phyloP scores from a whole-genome alignment of 306 rosid species.

The Spatholobus suberectus region DNA sequence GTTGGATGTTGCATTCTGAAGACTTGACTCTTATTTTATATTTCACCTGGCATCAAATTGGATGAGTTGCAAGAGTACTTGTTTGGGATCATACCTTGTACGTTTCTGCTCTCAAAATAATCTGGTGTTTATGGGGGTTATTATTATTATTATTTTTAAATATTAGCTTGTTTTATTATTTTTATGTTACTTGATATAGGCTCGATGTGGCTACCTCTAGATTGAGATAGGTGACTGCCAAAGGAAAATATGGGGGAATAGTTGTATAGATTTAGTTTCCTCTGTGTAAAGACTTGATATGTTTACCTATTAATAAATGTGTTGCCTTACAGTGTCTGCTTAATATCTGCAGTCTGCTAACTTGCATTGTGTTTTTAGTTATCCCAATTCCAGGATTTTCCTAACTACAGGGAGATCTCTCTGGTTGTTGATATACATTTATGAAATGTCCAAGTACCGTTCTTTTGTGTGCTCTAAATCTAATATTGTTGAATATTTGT shows the following conservation, averaged over 20 bases:
- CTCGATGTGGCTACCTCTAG: conserved; percentile 7
- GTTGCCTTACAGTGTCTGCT: not conserved
- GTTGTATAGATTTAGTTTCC: conserved; percentile 2
- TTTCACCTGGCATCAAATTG: conserved; percentile 39
- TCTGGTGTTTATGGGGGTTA: conserved; percentile 29
- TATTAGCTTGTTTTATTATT: conserved; percentile 1
- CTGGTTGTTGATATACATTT: conserved; percentile 9
- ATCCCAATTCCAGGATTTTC: conserved; percentile 14
- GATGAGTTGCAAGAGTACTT: conserved; percentile 41
- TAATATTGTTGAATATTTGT: not conserved
- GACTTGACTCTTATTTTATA: conserved; percentile 34
- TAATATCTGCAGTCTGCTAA: not conserved
- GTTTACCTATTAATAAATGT: not conserved
- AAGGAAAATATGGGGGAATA: conserved; percentile 5
- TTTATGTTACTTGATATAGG: conserved; percentile 29
- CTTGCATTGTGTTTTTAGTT: conserved; percentile 7
- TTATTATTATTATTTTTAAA: not conserved
- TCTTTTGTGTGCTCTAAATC: not conserved
- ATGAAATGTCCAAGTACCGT: not conserved
- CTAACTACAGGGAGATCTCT: not conserved
- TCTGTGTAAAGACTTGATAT: not conserved
- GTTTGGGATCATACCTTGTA: conserved; percentile 42
- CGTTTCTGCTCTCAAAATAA: conserved; percentile 36
- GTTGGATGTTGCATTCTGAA: conserved; percentile 33
- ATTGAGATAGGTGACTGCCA: not conserved